Conservation (phyloP, 768 basidiomycete genomes). For the Lentinula aciculospora region DNA sequence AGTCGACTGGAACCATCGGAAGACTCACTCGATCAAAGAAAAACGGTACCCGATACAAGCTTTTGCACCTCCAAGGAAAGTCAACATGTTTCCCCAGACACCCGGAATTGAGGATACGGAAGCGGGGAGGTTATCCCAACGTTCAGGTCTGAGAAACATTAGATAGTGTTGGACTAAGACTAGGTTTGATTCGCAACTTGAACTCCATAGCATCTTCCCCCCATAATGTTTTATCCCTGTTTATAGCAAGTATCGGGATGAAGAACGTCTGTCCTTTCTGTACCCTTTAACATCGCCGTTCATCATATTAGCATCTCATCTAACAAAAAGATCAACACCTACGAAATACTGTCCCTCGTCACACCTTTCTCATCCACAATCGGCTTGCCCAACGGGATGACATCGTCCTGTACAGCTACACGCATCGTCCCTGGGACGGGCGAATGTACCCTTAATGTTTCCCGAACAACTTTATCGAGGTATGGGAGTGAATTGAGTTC, state of each 20-base stretch:
- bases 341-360: constrained; percentile 22
- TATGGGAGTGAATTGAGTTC: constrained; percentile 43
- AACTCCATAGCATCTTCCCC: constrained; percentile 61
- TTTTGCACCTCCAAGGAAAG: constrained; percentile 41
- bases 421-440: constrained; percentile 27
- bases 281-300: constrained; percentile 25
- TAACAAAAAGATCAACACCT: not conserved
- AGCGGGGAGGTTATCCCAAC: constrained; percentile 49
- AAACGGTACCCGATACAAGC: constrained; percentile 45
- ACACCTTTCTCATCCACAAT: constrained; percentile 26
- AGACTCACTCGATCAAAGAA: constrained; percentile 35
- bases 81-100: constrained; percentile 41
- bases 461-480: constrained; percentile 41
- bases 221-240: constrained; percentile 51
- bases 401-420: constrained; percentile 27
- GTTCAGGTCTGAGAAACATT: constrained; percentile 48
- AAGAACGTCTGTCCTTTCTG: constrained; percentile 39
- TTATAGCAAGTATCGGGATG: constrained; percentile 48
- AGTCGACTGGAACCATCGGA: not conserved
- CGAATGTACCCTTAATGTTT: constrained; percentile 35
- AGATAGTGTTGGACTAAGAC: too few relatives aligned
- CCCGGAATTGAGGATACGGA: constrained; percentile 44
- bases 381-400: constrained; percentile 29
- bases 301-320: not conserved
- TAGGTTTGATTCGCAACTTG: too few relatives aligned